These are phyloP conservation scores for Blepharisma undulans DNA, from an alignment of 169 alveolate genomes.

Conservation along the genomic window DNA sequence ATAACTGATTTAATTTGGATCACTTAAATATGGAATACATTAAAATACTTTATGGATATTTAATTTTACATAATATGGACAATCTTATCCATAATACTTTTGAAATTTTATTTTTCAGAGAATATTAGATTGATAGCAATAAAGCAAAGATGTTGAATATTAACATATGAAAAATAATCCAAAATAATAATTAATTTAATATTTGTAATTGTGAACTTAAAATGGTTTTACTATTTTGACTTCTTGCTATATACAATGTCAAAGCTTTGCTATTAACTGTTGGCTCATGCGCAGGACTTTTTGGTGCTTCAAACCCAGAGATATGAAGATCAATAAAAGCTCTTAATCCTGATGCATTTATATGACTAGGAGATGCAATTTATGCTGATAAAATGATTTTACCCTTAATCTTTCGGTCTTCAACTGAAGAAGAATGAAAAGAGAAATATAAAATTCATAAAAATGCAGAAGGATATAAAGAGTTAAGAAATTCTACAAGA, in stretches of 20 bases:
- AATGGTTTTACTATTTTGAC: not conserved
- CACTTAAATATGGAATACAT: too few relatives aligned
- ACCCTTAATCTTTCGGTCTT: not conserved
- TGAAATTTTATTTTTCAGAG: too few relatives aligned
- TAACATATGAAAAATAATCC: too few relatives aligned
- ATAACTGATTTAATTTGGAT: too few relatives aligned
- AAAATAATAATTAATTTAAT: too few relatives aligned
- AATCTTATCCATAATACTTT: too few relatives aligned
- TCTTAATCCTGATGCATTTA: slow-evolving; percentile 7
- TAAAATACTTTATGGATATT: too few relatives aligned
- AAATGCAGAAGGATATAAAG: slow-evolving; percentile 12
- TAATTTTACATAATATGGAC: too few relatives aligned
- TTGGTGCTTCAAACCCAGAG: slow-evolving; percentile 9
- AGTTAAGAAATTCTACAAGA: not conserved
- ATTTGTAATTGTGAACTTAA: not conserved
- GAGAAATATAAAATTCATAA: not conserved
- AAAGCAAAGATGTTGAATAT: too few relatives aligned
- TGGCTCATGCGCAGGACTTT: slow-evolving; percentile 25
- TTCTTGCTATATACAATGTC: not conserved
- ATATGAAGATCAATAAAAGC: not conserved
- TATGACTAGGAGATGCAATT: slow-evolving; percentile 32
- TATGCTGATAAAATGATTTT: slow-evolving; percentile 2
- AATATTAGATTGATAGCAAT: too few relatives aligned
- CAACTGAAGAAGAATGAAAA: not conserved
- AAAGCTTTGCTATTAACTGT: not conserved